Percentiles rank a stretch among this genome's conserved stretches.
Evolutionary conservation across 129 eudicot genomes (phyloP).

Genomic region (Erigeron canadensis): DNA sequence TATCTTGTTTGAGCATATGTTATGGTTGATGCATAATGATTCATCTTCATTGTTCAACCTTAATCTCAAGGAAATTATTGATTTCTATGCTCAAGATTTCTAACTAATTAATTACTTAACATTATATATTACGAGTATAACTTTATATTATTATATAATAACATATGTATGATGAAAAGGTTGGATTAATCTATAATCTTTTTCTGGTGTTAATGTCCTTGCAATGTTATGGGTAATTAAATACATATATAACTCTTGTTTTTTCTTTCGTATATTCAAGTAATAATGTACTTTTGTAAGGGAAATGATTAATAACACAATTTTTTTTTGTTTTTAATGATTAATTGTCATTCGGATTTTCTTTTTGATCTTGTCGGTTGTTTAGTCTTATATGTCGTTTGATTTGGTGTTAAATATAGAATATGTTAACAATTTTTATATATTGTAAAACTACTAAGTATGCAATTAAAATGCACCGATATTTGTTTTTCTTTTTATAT

Average conservation of each 20-base stretch:
- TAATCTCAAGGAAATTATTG: constrained; percentile 65
- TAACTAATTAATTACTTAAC: constrained; percentile 23
- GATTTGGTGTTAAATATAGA: neutral
- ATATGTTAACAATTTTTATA: too few relatives aligned
- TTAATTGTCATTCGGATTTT: neutral
- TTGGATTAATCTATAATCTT: constrained; percentile 13
- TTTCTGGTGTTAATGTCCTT: constrained; percentile 8
- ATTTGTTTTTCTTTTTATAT: too few relatives aligned
- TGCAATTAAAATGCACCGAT: neutral
- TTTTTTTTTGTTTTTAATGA: neutral
- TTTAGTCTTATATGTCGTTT: neutral
- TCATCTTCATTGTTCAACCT: constrained; percentile 62
- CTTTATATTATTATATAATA: neutral
- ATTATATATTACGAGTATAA: neutral
- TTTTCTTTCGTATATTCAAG: neutral
- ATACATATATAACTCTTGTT: constrained; percentile 17
- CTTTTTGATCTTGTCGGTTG: constrained; percentile 8
- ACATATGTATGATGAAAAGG: constrained; percentile 2
- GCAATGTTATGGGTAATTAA: constrained; percentile 20
- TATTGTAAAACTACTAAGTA: too few relatives aligned
- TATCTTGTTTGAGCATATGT: constrained; percentile 79
- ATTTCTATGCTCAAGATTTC: constrained; percentile 71
- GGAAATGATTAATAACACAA: constrained; percentile 14
- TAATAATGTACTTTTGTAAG: constrained; percentile 17
- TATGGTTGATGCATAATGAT: constrained; percentile 86